Evolutionary conservation across 495 filamentous ascomycete species (phyloP).

Genomic region (Aspergillus haitiensis): DNA sequence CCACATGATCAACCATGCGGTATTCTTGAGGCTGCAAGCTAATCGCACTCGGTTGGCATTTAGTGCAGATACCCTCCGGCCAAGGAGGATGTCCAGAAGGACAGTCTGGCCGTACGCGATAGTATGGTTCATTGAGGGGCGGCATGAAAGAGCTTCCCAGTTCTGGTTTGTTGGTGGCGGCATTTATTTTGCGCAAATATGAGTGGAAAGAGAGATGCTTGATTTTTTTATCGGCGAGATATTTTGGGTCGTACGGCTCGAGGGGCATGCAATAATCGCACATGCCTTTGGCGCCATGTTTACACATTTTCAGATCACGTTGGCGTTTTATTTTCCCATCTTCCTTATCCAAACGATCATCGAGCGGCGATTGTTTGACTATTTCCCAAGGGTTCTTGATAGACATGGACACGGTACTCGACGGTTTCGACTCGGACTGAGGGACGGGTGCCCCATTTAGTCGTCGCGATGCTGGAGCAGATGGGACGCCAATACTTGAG

Average conservation of each 20-base stretch:
- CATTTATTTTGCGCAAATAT: slow-evolving; percentile 90
- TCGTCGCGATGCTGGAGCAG: slow-evolving; percentile 36
- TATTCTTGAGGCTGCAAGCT: slow-evolving; percentile 90
- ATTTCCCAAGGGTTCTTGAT: slow-evolving; percentile 93
- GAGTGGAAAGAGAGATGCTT: slow-evolving; percentile 97
- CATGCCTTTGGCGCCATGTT: slow-evolving; percentile 95
- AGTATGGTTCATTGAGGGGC: slow-evolving; percentile 90
- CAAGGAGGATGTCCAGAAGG: slow-evolving; percentile 90
- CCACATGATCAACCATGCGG: slow-evolving; percentile 98
- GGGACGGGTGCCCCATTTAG: slow-evolving; percentile 79
- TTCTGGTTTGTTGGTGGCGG: slow-evolving; percentile 93
- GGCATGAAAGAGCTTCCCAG: slow-evolving; percentile 91
- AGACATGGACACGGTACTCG: slow-evolving; percentile 54
- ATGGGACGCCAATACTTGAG: slow-evolving; percentile 34
- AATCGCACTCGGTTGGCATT: slow-evolving; percentile 97
- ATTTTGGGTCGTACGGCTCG: slow-evolving; percentile 86
- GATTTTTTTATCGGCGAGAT: slow-evolving; percentile 93
- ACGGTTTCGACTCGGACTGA: slow-evolving; percentile 62
- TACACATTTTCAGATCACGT: slow-evolving; percentile 84
- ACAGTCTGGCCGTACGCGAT: slow-evolving; percentile 82
- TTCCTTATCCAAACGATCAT: slow-evolving; percentile 79
- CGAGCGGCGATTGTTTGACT: slow-evolving; percentile 80
- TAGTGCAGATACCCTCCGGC: slow-evolving; percentile 98
- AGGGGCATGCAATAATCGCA: slow-evolving; percentile 99
- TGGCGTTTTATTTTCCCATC: slow-evolving; percentile 89